Percentiles rank a stretch among this genome's conserved stretches.
These are phyloP conservation scores for Nissolia schottii DNA, from an alignment of 306 rosid species.

Conservation along the genomic window DNA sequence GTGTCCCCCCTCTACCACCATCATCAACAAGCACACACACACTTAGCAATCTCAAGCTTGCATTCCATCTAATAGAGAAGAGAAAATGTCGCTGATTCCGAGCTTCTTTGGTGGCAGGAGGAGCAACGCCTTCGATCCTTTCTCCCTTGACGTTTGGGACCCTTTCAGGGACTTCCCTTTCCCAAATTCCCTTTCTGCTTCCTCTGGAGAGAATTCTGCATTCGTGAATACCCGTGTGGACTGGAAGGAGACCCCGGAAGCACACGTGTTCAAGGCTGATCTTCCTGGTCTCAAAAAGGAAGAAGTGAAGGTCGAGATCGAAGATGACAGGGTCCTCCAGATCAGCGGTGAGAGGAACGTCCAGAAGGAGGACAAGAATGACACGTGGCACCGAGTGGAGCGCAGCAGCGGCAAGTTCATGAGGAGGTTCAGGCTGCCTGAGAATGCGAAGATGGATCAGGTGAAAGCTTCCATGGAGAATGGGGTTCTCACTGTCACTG, in stretches of 20 bases:
- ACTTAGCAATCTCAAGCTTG: not conserved
- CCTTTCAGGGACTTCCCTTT: slow-evolving; percentile 29
- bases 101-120: slow-evolving; percentile 31
- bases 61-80: not conserved
- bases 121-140: slow-evolving; percentile 30
- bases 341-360: slow-evolving; percentile 34
- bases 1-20: not conserved
- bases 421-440: slow-evolving; percentile 33
- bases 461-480: slow-evolving; percentile 39
- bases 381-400: slow-evolving; percentile 33
- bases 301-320: slow-evolving; percentile 34
- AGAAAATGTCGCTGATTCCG: slow-evolving; percentile 37
- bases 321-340: slow-evolving; percentile 40
- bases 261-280: slow-evolving; percentile 42
- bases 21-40: not conserved
- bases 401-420: slow-evolving; percentile 36
- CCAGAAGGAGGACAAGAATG: slow-evolving; percentile 39
- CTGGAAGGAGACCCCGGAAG: slow-evolving; percentile 46
- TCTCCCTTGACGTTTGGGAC: slow-evolving; percentile 34
- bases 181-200: slow-evolving; percentile 7
- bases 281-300: slow-evolving; percentile 37
- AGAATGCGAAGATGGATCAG: slow-evolving; percentile 21
- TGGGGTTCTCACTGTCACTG: slow-evolving; percentile 40
- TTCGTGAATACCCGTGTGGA: slow-evolving; percentile 28
- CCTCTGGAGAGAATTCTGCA: slow-evolving; percentile 18